Base-by-base conservation (phyloP, 2,329 filamentous ascomycete species). In the Lasiodiplodia citricola region DNA sequence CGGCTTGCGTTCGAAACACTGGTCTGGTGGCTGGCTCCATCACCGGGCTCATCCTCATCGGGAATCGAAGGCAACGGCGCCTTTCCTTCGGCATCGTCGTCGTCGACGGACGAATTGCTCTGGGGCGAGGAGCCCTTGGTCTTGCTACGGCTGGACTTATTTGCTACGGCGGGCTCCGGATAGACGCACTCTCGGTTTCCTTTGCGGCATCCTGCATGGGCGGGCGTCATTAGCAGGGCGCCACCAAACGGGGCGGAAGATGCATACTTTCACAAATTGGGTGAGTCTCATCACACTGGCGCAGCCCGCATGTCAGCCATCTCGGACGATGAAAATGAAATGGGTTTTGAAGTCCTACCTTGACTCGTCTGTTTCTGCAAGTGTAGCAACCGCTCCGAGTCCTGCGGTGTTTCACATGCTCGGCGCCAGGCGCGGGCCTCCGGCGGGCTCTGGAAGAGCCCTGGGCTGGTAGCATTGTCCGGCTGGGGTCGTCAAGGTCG, bases 361-460 rank as follows among this genome's bases (percentile, higher is more conserved):
- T 98, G 64, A 98, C 94, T 79, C 96, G 88, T 73, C 96, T 88
- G 74, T 90, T 91, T 69, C 96, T 88, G 80, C 96, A 99, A 57
- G 94, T 98, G 77, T 88, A 97, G 82, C 96, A 99, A 35, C 96
- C 96, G 71, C 94, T 97, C 74, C 96, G 87, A 54, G 96, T 98
- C 73, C 96, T 89, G 70, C 94, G 91, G 79, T 98, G 95, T 80
- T 98, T 98, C 73, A 96, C 91, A 75, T 92, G 90, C 70, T 96
- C 92, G 8, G 57, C 64, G 13, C 77, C 77, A 25, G 78, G 75
- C 14, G 73, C 72, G 28, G 75, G 69, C 54, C 79, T 75, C 66
- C 77, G 74, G 74, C 67, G 72, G 69, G 70, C 75, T 75, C 65
- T 70, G 72, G 70, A 73, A 16, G 67, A 56, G 58, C 60, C 51